These are phyloP conservation scores for Candida ovalis DNA, from an alignment of 805 yeast genomes.

Conservation along the genomic window DNA sequence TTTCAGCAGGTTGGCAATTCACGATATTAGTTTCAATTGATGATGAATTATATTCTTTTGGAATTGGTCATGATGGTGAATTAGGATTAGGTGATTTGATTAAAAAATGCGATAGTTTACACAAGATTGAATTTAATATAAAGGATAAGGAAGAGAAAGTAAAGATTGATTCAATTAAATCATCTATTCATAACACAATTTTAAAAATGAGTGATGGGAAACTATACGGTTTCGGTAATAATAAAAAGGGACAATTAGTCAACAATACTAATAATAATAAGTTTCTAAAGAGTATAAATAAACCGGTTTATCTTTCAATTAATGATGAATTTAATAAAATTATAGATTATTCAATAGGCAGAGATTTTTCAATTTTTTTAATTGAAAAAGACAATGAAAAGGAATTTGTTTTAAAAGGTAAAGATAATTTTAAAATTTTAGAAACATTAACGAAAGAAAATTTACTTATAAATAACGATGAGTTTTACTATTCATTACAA, in stretches of 20 bases:
- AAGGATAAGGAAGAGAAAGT: slow-evolving; percentile 3
- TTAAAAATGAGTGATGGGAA: slow-evolving; percentile 37
- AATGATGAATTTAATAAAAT: slow-evolving; percentile 2
- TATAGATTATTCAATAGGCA: slow-evolving; percentile 39
- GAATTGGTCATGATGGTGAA: slow-evolving; percentile 71
- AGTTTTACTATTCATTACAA: slow-evolving; percentile 25
- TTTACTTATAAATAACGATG: slow-evolving; percentile 10
- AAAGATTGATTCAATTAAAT: slow-evolving; percentile 15
- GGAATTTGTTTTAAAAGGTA: slow-evolving; percentile 29
- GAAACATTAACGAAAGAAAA: slow-evolving; percentile 1
- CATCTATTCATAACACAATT: slow-evolving; percentile 47
- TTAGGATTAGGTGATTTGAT: slow-evolving; percentile 47
- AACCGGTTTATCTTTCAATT: slow-evolving; percentile 16
- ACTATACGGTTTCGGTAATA: slow-evolving; percentile 65
- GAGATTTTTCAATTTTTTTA: slow-evolving; percentile 50
- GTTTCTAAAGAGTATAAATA: slow-evolving; percentile 21
- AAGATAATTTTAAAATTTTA: slow-evolving; percentile 27
- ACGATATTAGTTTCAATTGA: slow-evolving; percentile 44
- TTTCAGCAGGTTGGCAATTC: slow-evolving; percentile 81
- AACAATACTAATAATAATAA: slow-evolving; percentile 6
- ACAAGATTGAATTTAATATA: neutral
- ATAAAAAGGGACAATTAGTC: slow-evolving; percentile 57
- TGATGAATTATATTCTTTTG: slow-evolving; percentile 48
- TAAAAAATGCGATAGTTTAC: neutral
- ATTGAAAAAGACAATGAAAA: slow-evolving; percentile 17